Conservation (phyloP, 352 stramenopile genomes). For the Aphanomyces euteiches region DNA sequence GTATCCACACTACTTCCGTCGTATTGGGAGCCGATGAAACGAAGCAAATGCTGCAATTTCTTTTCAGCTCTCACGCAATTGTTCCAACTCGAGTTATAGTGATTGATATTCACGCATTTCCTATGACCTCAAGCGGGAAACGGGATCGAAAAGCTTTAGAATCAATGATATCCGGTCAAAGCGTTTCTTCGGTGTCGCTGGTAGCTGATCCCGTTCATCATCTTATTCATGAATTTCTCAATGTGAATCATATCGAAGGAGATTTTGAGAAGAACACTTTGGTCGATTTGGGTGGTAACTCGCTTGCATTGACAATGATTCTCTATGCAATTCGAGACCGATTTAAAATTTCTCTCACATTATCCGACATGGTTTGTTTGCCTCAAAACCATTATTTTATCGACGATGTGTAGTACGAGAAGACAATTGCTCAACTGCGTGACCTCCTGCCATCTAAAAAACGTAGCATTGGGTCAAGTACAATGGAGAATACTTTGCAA, state of each 20-base stretch:
- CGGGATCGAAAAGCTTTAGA: background rate
- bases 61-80: background rate
- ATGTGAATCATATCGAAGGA: background rate
- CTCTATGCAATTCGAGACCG: background rate
- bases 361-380: too few species aligned
- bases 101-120: background rate
- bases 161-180: background rate
- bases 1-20: background rate
- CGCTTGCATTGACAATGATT: constrained; percentile 11
- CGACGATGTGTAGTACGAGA: background rate
- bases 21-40: background rate
- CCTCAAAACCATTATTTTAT: background rate
- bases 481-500: too few species aligned
- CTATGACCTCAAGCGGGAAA: constrained; percentile 21
- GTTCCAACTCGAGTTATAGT: background rate
- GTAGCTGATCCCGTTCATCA: too few species aligned
- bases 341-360: background rate
- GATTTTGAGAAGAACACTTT: background rate
- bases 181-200: too few species aligned
- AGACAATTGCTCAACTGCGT: background rate
- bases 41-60: background rate
- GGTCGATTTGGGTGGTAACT: constrained; percentile 14
- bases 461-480: too few species aligned
- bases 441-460: background rate
- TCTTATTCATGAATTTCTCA: background rate